Conservation (phyloP, 306 rosid genomes). For the Rosa chinensis region DNA sequence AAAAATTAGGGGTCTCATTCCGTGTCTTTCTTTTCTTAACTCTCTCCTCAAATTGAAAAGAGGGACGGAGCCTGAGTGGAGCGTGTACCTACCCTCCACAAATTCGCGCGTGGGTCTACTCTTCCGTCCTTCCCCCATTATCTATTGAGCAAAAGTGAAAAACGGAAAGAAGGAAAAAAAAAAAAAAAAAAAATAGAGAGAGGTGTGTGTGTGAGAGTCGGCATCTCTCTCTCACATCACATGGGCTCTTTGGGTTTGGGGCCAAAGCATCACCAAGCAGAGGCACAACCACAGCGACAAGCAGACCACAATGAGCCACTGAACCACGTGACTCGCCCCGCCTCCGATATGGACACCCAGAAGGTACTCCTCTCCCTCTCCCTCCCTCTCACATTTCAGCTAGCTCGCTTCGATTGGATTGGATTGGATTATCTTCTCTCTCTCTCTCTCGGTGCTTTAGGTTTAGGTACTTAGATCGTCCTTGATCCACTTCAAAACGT, state of each 20-base stretch:
- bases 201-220: constrained; percentile 1
- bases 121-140: too few relatives aligned
- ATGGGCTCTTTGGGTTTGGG: constrained; percentile 77
- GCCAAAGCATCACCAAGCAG: constrained; percentile 56
- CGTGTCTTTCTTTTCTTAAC: too few relatives aligned
- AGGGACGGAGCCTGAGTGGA: too few relatives aligned
- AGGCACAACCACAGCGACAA: constrained; percentile 40
- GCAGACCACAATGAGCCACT: constrained; percentile 39
- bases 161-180: background rate
- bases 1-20: too few relatives aligned
- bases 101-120: background rate
- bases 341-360: constrained; percentile 58
- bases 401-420: background rate
- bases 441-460: constrained; percentile 12
- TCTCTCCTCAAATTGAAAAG: too few relatives aligned
- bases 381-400: constrained; percentile 5
- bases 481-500: constrained; percentile 45
- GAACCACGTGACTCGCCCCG: constrained; percentile 42
- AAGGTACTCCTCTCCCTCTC: constrained; percentile 44
- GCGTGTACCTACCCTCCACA: too few relatives aligned
- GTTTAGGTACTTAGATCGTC: constrained; percentile 42
- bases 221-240: constrained; percentile 31
- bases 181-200: constrained; percentile 21
- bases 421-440: background rate
- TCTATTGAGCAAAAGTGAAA: too few relatives aligned